These are phyloP conservation scores for Sporopachydermia quercuum DNA, from an alignment of 805 yeast genomes.

Conservation along the genomic window DNA sequence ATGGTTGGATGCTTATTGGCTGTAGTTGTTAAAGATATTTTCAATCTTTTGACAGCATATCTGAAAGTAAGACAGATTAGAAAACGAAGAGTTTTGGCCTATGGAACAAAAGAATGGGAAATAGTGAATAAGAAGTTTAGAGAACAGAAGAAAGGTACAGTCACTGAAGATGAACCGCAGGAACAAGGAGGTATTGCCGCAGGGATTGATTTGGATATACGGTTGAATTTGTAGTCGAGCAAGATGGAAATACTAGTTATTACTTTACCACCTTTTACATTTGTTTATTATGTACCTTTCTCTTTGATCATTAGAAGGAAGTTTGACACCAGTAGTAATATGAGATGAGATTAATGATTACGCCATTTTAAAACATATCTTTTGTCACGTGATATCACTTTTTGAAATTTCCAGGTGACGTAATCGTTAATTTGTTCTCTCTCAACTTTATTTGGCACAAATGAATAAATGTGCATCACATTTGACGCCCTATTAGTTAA, in stretches of 20 bases:
- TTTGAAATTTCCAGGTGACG: no score
- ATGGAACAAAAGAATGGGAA: background rate
- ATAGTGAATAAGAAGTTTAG: constrained; percentile 3
- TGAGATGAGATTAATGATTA: no score
- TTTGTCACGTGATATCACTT: no score
- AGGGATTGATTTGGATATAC: constrained; percentile 8
- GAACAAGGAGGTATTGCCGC: background rate
- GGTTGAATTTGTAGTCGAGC: constrained; percentile 8
- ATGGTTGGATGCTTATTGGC: constrained; percentile 12
- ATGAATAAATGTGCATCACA: no score
- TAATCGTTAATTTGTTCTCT: no score
- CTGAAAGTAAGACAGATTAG: constrained; percentile 7
- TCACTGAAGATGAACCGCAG: constrained; percentile 2
- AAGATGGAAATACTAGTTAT: constrained; percentile 8
- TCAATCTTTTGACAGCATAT: constrained; percentile 13
- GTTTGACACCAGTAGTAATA: no score
- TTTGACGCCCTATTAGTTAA: no score
- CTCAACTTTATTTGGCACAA: no score
- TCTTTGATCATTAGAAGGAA: no score
- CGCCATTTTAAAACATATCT: no score
- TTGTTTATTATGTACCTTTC: no score
- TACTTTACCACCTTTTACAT: no score
- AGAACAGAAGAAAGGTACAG: constrained; percentile 9
- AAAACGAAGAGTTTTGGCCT: constrained; percentile 2
- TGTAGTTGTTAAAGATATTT: constrained; percentile 11